Conservation (phyloP, 2,329 filamentous ascomycete genomes). For the Sclerotinia minor region DNA sequence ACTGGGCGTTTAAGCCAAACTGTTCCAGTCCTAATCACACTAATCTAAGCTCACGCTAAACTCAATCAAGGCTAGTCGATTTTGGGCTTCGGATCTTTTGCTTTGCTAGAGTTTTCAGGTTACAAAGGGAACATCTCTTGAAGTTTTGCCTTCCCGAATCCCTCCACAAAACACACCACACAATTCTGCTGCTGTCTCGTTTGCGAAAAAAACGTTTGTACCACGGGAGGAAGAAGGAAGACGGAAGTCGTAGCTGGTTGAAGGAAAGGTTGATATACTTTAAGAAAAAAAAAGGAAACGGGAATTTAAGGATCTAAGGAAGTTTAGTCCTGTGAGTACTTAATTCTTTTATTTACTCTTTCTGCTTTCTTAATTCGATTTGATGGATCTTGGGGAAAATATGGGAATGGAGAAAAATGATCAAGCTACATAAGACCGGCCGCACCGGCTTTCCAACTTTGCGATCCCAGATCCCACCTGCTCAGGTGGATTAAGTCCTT, state of each 20-base stretch:
- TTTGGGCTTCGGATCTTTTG: slow-evolving; percentile 11
- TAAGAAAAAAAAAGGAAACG: slow-evolving; percentile 27
- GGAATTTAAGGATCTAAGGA: slow-evolving; percentile 15
- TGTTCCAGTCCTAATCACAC: background rate
- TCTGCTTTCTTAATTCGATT: background rate
- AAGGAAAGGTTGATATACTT: slow-evolving; percentile 35
- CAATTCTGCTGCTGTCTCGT: slow-evolving; percentile 33
- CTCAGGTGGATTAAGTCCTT: slow-evolving; percentile 5
- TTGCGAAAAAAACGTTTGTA: slow-evolving; percentile 37
- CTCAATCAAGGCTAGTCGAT: background rate
- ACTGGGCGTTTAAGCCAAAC: slow-evolving; percentile 9
- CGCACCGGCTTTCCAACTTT: background rate
- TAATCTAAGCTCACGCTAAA: background rate
- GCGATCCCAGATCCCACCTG: background rate
- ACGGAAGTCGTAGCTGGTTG: slow-evolving; percentile 37
- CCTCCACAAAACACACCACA: slow-evolving; percentile 25
- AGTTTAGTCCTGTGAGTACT: slow-evolving; percentile 12
- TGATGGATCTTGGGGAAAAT: background rate
- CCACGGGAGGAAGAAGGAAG: slow-evolving; percentile 40
- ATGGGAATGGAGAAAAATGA: background rate
- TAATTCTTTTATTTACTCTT: background rate
- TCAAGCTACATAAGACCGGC: background rate
- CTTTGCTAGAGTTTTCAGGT: slow-evolving; percentile 17
- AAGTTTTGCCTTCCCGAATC: slow-evolving; percentile 23
- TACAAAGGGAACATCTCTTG: slow-evolving; percentile 18